Base-by-base conservation (phyloP, 2,329 filamentous ascomycete species). In the Scytalidium lignicola region DNA sequence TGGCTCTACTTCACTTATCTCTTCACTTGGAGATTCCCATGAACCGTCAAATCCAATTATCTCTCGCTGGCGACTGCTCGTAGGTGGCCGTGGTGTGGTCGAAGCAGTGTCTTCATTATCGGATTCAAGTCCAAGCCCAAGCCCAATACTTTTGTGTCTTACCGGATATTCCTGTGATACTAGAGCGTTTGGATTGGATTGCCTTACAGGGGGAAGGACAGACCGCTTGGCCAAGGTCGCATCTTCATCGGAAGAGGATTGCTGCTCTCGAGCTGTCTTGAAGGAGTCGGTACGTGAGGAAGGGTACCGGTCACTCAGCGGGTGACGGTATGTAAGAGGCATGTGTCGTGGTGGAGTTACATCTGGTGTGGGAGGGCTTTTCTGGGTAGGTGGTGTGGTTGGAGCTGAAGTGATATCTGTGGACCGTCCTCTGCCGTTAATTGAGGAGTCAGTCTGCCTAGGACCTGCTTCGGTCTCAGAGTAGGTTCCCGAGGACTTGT, bases 281-380 rank as follows among this genome's bases (percentile, higher is more conserved):
- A 89, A 90, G 1, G 86, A 90, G 47, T 85, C 83, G 19, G 82
- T 76, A 22, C 62, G 60, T 28, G 64, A 65, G 4, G 63, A 65
- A 13, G 61, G 58, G 45, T 62, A 60, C 50, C 77, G 74, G 54
- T 82, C 76, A 53, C 66, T 67, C 17, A 47, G 9, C 29, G 66
- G 63, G 17, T 76, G 75, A 26, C 78, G 76, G 42, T 72, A 61
- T 47, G 68, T 62, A 60, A 70, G 72, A 15, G 73, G 67, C 50
- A 72, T 73, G 32, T 65, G 66, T 43, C 81, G 77, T 29, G 86
- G 86, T 46, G 86, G 87, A 15, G 86, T 90, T 42, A 86, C 78
- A 66, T 90, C 86, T 28, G 86, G 87, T 2, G 86, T 90, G 26
- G 85, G 86, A 15, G 84, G 84, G 58, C 82, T 87, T 60, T 77